A percentile compares a stretch with the other conserved stretches of the same genome.
Conservation (phyloP, 345 rosid genomes). For the Gossypium thurberi region DNA sequence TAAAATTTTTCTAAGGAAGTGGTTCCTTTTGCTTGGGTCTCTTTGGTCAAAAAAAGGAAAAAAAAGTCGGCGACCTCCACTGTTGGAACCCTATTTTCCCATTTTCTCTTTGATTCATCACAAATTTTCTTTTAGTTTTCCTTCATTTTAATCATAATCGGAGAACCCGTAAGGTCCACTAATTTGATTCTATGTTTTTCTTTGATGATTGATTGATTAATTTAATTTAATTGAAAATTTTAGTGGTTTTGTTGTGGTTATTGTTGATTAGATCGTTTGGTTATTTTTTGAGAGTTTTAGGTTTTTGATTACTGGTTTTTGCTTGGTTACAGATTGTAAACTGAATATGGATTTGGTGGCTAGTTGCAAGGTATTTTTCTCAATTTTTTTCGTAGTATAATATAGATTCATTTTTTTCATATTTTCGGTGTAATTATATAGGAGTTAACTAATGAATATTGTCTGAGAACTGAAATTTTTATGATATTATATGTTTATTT, state of each 20-base stretch:
- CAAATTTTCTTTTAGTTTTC: neutral
- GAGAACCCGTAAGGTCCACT: constrained; percentile 10
- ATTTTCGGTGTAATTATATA: neutral
- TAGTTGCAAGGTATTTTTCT: constrained; percentile 57
- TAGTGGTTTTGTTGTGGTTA: neutral
- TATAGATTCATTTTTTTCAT: neutral
- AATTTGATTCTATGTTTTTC: constrained; percentile 10
- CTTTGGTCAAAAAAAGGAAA: constrained; percentile 21
- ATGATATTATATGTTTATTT: neutral
- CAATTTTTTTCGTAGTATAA: neutral
- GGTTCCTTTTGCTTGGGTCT: constrained; percentile 15
- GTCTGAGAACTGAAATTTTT: neutral
- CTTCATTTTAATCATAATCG: neutral
- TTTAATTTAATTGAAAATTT: neutral
- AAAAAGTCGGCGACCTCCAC: constrained; percentile 26
- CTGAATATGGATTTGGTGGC: constrained; percentile 73
- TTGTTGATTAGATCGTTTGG: constrained; percentile 37
- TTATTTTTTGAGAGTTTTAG: constrained; percentile 23
- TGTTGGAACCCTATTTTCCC: constrained; percentile 40
- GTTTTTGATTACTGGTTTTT: constrained; percentile 21
- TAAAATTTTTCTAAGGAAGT: constrained; percentile 11
- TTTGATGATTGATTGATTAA: constrained; percentile 17
- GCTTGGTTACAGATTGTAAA: constrained; percentile 19
- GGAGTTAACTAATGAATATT: neutral
- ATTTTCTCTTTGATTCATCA: constrained; percentile 11